phyloP scores from a whole-genome alignment of 768 basidiomycete genomes.

The Crassisporium funariophilum region DNA sequence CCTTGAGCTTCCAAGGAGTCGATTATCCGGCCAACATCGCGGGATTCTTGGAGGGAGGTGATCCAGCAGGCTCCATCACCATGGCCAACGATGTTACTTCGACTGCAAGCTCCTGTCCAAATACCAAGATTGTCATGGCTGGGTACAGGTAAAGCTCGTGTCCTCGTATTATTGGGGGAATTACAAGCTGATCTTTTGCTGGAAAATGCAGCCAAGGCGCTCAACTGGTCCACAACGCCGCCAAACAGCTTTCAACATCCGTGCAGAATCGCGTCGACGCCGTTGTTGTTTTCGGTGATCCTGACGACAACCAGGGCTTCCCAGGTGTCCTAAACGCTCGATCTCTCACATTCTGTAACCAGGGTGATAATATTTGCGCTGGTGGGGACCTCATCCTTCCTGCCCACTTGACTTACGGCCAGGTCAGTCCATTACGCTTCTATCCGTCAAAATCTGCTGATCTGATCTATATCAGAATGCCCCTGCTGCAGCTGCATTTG shows the following conservation, averaged over 20 bases:
- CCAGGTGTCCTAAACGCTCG: slow-evolving; percentile 3
- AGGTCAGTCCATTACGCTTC: no score
- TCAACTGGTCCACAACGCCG: slow-evolving; percentile 18
- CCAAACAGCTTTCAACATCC: slow-evolving; percentile 10
- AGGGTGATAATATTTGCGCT: slow-evolving; percentile 9
- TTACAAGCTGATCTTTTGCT: no score
- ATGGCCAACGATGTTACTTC: slow-evolving; percentile 36
- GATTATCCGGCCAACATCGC: slow-evolving; percentile 36
- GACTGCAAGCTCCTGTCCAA: slow-evolving; percentile 29
- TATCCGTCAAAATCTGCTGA: no score
- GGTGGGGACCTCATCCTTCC: no score
- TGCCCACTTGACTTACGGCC: no score
- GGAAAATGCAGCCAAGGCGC: slow-evolving; percentile 27
- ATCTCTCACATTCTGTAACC: slow-evolving; percentile 6
- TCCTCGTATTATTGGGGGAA: no score
- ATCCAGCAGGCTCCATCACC: slow-evolving; percentile 32
- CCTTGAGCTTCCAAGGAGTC: slow-evolving; percentile 39
- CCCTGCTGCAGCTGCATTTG: no score
- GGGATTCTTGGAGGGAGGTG: slow-evolving; percentile 41
- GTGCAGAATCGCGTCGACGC: slow-evolving; percentile 17
- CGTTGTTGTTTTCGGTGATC: slow-evolving; percentile 16
- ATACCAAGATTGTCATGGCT: slow-evolving; percentile 35
- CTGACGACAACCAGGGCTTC: slow-evolving; percentile 2
- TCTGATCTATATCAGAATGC: no score
- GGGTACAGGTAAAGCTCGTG: slow-evolving; percentile 33